Evolutionary conservation across 2,329 filamentous ascomycete genomes (phyloP).

Genomic region (Cladosporium phlei): DNA sequence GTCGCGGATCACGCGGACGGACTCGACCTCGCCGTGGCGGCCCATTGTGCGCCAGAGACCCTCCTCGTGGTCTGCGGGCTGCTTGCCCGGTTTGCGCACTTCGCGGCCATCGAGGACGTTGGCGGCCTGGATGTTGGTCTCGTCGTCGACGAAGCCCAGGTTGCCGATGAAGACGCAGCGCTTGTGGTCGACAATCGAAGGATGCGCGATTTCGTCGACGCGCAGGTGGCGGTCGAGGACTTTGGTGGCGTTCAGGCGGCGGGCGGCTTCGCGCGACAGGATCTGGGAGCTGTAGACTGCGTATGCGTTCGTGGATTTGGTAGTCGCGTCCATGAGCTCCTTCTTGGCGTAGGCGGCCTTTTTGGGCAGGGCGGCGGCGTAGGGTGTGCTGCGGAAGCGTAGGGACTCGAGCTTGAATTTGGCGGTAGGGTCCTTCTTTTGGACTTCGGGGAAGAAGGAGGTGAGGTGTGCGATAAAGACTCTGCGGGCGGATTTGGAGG

Average conservation of each 20-base stretch:
- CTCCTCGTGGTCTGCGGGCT: slow-evolving; percentile 83
- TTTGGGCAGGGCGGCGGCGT: slow-evolving; percentile 76
- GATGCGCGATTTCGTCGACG: slow-evolving; percentile 87
- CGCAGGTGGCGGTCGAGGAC: slow-evolving; percentile 84
- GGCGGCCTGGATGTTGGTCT: slow-evolving; percentile 60
- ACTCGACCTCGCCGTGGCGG: slow-evolving; percentile 79
- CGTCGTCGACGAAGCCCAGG: slow-evolving; percentile 90
- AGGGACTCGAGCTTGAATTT: slow-evolving; percentile 74
- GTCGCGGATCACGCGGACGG: slow-evolving; percentile 86
- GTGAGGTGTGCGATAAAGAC: slow-evolving; percentile 68
- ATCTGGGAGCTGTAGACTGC: slow-evolving; percentile 74
- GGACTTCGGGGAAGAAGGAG: slow-evolving; percentile 61
- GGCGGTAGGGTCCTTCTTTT: slow-evolving; percentile 37
- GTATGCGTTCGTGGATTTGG: slow-evolving; percentile 91
- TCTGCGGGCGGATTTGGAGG: slow-evolving; percentile 75
- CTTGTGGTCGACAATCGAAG: slow-evolving; percentile 72
- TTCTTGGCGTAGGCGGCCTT: slow-evolving; percentile 92
- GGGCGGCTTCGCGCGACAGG: slow-evolving; percentile 71
- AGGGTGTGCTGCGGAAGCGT: slow-evolving; percentile 90
- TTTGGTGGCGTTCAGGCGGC: slow-evolving; percentile 74
- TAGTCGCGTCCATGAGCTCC: slow-evolving; percentile 83
- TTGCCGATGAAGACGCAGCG: slow-evolving; percentile 97
- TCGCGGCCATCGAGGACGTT: slow-evolving; percentile 59
- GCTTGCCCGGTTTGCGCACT: slow-evolving; percentile 62
- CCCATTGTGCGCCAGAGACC: slow-evolving; percentile 80